These are phyloP conservation scores for Lasiosphaeriaceae sp. DNA, from an alignment of 495 filamentous ascomycete genomes.

Conservation along the genomic window DNA sequence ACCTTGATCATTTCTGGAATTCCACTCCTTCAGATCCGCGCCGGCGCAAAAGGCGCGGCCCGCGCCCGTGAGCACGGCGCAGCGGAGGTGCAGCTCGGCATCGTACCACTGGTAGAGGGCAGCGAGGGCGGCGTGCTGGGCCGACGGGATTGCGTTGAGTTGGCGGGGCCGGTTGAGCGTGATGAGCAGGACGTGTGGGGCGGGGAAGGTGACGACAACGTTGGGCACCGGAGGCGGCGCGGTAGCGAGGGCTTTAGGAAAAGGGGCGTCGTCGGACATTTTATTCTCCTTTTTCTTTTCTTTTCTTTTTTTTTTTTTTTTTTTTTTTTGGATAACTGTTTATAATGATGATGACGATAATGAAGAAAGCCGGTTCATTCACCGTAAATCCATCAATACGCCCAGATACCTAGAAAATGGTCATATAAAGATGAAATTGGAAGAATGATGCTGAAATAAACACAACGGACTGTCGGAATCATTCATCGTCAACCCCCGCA, in stretches of 20 bases:
- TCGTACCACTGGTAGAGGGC: constrained; percentile 58
- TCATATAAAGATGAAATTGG: no score
- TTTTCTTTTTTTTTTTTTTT: no score
- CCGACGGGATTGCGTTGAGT: constrained; percentile 55
- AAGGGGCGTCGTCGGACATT: constrained; percentile 1
- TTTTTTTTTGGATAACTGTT: no score
- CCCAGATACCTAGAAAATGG: no score
- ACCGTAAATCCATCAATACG: no score
- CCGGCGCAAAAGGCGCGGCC: constrained; percentile 55
- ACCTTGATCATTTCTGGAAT: constrained; percentile 20
- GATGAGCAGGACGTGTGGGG: constrained; percentile 53
- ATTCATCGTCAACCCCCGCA: no score
- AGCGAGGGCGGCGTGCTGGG: constrained; percentile 50
- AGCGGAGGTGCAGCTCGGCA: constrained; percentile 48
- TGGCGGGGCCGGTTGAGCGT: constrained; percentile 57
- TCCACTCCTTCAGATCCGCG: constrained; percentile 53
- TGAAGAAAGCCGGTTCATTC: no score
- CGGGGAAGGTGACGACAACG: constrained; percentile 51
- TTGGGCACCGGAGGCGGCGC: constrained; percentile 34
- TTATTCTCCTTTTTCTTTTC: no score
- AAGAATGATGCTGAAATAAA: no score
- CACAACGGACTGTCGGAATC: no score
- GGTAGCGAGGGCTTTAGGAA: constrained; percentile 19
- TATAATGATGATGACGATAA: not conserved
- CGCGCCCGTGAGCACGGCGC: constrained; percentile 54